Base-by-base conservation (phyloP, 2,329 filamentous ascomycete species). In the Byssochlamys sp. region DNA sequence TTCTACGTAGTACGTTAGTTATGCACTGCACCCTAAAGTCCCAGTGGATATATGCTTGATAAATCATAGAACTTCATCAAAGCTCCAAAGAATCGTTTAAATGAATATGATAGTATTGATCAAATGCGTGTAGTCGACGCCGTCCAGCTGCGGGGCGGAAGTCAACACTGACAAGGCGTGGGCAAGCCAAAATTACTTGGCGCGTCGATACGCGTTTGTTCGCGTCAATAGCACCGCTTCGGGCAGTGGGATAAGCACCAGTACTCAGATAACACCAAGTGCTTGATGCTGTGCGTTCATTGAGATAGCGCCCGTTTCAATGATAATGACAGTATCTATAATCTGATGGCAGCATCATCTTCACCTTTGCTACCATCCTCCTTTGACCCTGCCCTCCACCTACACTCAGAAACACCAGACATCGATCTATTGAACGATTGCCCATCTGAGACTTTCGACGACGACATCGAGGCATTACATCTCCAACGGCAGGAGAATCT, bases 371-470 rank as follows among this genome's bases (percentile, higher is more conserved):
- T 76, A 33, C 73, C 76, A 2, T 74, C 77, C 3, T 80, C 79
- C 4, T 81, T 80, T 58, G 79, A 81, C 59, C 78, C 79, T 50
- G 77, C 78, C 49, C 60, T 81, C 29, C 69, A 78, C 59, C 70
- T 79, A 26, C 73, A 78, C 61, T 80, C 78, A 55, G 77, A 81
- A 67, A 61, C 60, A n/a, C 61, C 55, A 24, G 57, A 55, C 27
- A 58, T 61, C 39, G 57, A 60, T 31, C 25, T 10, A 55, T 59
- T 56, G 58, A 65, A 29, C 65, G 64, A 59, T 31, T 48, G 39
- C 14, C 67, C 65, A 14, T 72, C 67, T n/a, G 66, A 71, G 55
- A 66, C 68, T 55, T 72, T 72, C 60, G 67, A 67, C 54, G 73
- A 75, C 66, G 74, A 76, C 26, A 53, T 75, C 54, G 73, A 76